These are phyloP conservation scores for Podospora anserina DNA, from an alignment of 495 filamentous ascomycete genomes.

Conservation along the genomic window DNA sequence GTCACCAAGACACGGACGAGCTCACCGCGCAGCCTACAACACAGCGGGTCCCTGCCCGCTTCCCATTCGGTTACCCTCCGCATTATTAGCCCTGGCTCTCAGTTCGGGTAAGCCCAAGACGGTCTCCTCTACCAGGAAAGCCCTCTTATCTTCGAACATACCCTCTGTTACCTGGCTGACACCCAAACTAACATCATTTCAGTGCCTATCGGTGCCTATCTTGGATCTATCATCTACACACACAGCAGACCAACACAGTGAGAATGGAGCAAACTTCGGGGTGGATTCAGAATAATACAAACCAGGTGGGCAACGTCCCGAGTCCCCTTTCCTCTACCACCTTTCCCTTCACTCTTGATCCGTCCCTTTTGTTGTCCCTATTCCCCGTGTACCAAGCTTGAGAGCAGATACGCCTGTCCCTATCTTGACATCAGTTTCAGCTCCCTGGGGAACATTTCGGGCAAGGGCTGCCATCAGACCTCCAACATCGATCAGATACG, in stretches of 20 bases:
- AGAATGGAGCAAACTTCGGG: background rate
- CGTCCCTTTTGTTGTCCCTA: background rate
- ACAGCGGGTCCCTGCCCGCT: background rate
- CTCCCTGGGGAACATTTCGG: background rate
- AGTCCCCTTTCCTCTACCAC: background rate
- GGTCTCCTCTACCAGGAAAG: background rate
- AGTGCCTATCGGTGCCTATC: background rate
- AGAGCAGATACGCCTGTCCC: background rate
- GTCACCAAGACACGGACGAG: background rate
- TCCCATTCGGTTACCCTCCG: background rate
- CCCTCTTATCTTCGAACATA: background rate
- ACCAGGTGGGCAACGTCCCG: background rate
- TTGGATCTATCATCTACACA: too few relatives aligned
- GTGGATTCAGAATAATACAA: background rate
- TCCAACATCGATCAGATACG: background rate
- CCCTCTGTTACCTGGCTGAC: background rate
- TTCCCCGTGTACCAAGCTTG: background rate
- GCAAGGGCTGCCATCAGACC: background rate
- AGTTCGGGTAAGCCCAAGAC: background rate
- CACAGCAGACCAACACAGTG: background rate
- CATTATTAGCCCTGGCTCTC: background rate
- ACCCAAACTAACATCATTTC: background rate
- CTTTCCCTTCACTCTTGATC: background rate
- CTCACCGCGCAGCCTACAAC: background rate
- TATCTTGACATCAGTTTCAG: background rate